Evolutionary conservation across 2,329 filamentous ascomycete species (phyloP).

Genomic region (Aspergillus ochraceus): DNA sequence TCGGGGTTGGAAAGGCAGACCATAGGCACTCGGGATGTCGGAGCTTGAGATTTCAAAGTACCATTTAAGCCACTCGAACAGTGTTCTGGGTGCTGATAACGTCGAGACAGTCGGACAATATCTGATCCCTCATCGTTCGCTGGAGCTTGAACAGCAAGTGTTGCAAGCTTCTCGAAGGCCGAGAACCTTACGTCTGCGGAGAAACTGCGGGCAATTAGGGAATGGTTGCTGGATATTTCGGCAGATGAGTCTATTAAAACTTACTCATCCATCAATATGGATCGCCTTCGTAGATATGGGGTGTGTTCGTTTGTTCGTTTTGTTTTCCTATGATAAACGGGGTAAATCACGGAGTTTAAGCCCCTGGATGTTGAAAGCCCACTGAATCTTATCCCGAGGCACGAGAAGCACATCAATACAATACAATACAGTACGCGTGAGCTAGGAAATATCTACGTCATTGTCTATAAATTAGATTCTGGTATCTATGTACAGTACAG

Average conservation of each 20-base stretch:
- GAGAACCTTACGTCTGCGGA: conserved; percentile 38
- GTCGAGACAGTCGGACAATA: conserved; percentile 37
- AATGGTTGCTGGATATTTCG: background rate
- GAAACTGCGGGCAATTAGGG: conserved; percentile 26
- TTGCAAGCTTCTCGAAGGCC: conserved; percentile 47
- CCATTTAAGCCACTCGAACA: conserved; percentile 35
- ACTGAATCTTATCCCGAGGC: background rate
- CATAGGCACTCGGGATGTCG: conserved; percentile 42
- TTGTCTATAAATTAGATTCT: no score
- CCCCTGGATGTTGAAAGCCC: background rate
- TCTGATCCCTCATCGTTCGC: conserved; percentile 31
- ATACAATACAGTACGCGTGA: no score
- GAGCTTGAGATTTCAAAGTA: conserved; percentile 36
- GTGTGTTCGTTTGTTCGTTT: background rate
- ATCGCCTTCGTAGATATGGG: background rate
- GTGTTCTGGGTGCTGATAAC: conserved; percentile 26
- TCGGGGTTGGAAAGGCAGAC: conserved; percentile 21
- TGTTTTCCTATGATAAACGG: background rate
- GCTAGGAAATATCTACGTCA: no score
- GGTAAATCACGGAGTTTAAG: background rate
- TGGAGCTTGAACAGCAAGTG: conserved; percentile 39
- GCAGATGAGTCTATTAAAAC: conserved; percentile 3
- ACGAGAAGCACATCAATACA: background rate
- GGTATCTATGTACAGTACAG: no score
- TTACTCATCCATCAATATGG: conserved; percentile 34